Base-by-base conservation (phyloP, 768 basidiomycete genomes). In the Clavaria fumosa region DNA sequence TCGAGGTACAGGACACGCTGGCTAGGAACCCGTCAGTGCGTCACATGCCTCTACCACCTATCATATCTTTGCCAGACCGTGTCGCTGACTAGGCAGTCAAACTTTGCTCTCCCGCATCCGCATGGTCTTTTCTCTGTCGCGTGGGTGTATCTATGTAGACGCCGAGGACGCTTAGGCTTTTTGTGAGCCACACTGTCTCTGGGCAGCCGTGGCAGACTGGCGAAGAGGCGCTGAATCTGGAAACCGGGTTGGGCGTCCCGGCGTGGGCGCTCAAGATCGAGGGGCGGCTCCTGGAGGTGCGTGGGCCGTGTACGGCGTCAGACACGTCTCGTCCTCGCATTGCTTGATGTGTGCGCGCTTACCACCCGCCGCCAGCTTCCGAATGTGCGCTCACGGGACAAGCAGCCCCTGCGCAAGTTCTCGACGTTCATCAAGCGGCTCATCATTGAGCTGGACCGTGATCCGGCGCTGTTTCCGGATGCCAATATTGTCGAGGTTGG, bases 1-100 rank as follows among this genome's bases (percentile, higher is more conserved):
- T 79, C 7, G 90, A 96, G 53, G 76, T 96, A 22, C 83, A 89
- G 51, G 90, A 96, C 51, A 75, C 86, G n/a, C 52, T 91, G 32
- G 69, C 70, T 15, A 69, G 78, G 41, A 75, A 70, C 23, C 74
- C 80, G 14, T 72, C 75, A 4, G 89, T 86, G 43, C 39, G 64
- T 47, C 5, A 40, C 21, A 7, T 28, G 22, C 34, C 17, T 31
- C 5, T 1, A 10, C 23, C 6, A 12, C 9, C 31, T 34, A 7
- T 12, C 7, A 21, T 18, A 19, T 17, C 14, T 14, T 22, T 24
- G n/a, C 11, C 7, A 28, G 9, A 28, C 26, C 9, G 14, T n/a
- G n/a, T n/a, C n/a, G n/a, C n/a, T n/a, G n/a, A n/a, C n/a, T n/a
- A n/a, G n/a, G n/a, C n/a, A n/a, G n/a, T n/a, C n/a, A n/a, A n/a